Percentiles rank a stretch among this genome's conserved stretches.
These are phyloP conservation scores for Fusarium hainanense DNA, from an alignment of 2,329 filamentous ascomycete genomes.

Conservation along the genomic window DNA sequence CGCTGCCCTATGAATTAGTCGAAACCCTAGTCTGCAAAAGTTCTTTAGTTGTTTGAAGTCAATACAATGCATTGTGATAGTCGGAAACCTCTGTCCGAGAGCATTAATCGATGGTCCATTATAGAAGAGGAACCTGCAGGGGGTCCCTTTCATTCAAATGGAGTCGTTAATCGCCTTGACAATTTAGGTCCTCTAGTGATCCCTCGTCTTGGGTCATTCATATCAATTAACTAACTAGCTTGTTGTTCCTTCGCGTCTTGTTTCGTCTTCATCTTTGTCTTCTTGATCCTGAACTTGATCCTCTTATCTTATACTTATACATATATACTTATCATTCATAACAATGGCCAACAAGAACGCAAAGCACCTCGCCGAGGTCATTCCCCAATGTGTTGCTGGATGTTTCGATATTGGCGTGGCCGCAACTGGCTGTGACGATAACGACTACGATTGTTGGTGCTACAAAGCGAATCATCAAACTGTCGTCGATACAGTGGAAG, in stretches of 20 bases:
- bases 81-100: neutral
- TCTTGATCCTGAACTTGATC: neutral
- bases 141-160: conserved; percentile 17
- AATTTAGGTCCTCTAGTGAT: conserved; percentile 9
- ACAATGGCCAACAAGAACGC: conserved; percentile 41
- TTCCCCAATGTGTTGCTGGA: conserved; percentile 35
- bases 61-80: conserved; percentile 6
- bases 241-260: neutral
- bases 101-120: neutral
- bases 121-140: conserved; percentile 5
- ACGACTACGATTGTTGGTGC: conserved; percentile 45
- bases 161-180: conserved; percentile 7
- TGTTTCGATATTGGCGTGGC: conserved; percentile 43
- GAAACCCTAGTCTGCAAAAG: conserved; percentile 10
- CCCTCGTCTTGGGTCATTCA: neutral
- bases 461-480: conserved; percentile 42
- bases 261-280: neutral
- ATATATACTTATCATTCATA: neutral
- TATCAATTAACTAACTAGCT: neutral
- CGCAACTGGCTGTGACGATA: conserved; percentile 34
- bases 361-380: conserved; percentile 27
- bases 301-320: neutral
- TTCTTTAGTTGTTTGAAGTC: conserved; percentile 12
- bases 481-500: conserved; percentile 39
- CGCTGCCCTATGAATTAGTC: conserved; percentile 17